phyloP scores from a whole-genome alignment of 2,329 filamentous ascomycete genomes.

The Botrytis aclada region DNA sequence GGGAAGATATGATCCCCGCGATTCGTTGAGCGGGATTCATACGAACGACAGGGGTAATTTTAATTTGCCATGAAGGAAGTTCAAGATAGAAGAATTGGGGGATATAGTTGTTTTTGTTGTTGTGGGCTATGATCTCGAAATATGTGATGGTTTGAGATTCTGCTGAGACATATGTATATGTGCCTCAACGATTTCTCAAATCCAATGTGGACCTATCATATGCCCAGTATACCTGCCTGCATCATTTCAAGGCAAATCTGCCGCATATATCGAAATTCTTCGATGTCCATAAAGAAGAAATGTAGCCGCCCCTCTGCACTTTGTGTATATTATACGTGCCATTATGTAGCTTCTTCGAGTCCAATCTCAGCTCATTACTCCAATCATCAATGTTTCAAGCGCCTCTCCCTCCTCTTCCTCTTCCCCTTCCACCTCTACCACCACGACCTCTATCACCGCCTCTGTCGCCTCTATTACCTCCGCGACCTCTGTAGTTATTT shows the following conservation, averaged over 20 bases:
- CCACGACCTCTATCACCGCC: slow-evolving; percentile 40
- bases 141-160: neutral
- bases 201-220: slow-evolving; percentile 1
- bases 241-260: slow-evolving; percentile 1
- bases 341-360: slow-evolving; percentile 6
- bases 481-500: slow-evolving; percentile 60
- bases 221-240: neutral
- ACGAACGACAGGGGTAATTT: neutral
- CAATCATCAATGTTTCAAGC: slow-evolving; percentile 22
- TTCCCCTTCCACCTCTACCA: slow-evolving; percentile 30
- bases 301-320: neutral
- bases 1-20: slow-evolving; percentile 3
- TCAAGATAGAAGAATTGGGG: neutral
- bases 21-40: neutral
- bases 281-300: neutral
- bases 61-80: no score
- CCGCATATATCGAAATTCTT: neutral
- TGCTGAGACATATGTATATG: neutral
- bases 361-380: slow-evolving; percentile 5
- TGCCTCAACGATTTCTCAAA: neutral
- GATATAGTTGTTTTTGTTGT: neutral
- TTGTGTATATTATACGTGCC: neutral
- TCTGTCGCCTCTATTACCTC: slow-evolving; percentile 55
- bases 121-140: neutral
- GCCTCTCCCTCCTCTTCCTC: slow-evolving; percentile 29